Base-by-base conservation (phyloP, 1,284 basidiomycete genomes). In the Farysia itapuensis region DNA sequence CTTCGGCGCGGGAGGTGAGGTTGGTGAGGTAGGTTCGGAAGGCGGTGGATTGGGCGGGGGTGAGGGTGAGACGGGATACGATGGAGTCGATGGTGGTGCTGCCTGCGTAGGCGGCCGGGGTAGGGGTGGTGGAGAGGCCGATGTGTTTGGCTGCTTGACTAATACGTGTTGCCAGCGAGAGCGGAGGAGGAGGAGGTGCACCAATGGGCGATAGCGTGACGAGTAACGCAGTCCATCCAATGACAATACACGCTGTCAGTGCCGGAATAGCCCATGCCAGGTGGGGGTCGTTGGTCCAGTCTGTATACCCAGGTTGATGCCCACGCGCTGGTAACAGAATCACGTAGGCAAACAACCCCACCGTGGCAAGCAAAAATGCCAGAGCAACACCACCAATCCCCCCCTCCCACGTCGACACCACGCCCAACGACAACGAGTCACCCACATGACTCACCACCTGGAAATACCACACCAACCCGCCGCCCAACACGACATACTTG, bases 401-500 rank as follows among this genome's bases (percentile, higher is more conserved):
- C 0, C 44, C 43, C 4, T 43, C n/a, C 12, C 7, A 29, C 2
- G 29, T 19, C 7, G 22, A 24, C 0, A 9, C 2, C 0, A 11
- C 2, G 0, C 49, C 49, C 4, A 57, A 25, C 1, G 32, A 29
- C 8, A 60, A 20, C 5, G 50, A 50, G 36, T 64, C 50, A 6
- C 21, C 5, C 5, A 64, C 35, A 20, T 56, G 60, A 4, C 35
- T 22, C 14, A 28, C 28, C 2, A 67, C 61, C 20, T 67, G 53
- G 13, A 67, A 59, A 38, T 64, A 67, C 15, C 35, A 34, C 1
- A 39, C 28, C 8, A 52, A 26, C 16, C 39, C 22, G 1, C 43
- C 28, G 14, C 64, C 60, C 29, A 54, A 49, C 14, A 33, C 31
- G 24, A 64, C 39, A 34, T 58, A 64, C 37, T 67, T 67, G 41